Base-by-base conservation (phyloP, 2,329 filamentous ascomycete genomes). In the Ophiostoma piceae region DNA sequence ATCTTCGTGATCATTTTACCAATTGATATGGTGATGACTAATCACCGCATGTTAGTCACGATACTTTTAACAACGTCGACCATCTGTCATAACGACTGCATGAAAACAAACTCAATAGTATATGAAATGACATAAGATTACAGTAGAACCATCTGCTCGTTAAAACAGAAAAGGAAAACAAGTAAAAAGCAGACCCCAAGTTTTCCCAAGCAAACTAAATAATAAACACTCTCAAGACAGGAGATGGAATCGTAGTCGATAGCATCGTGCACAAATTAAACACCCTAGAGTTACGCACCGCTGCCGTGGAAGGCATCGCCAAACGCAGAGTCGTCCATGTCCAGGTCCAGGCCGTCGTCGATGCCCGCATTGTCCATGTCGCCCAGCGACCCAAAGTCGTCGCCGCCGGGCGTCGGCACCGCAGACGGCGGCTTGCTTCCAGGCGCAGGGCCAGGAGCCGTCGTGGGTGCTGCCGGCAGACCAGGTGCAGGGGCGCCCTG, bases 281-380 rank as follows among this genome's bases (percentile, higher is more conserved):
- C 7, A 22, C 22, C 22, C 29, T 8, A 57, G 65, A 3, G 8
- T 66, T 65, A 39, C n/a, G 62, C 62, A 41, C 66, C 66, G 43
- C 43, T 67, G 43, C 43, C 66, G 37, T 66, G 65, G 37, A 66
- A 92, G 0, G 92, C 92, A 74, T 95, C 91, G 2, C 91, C 92
- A 80, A 95, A 95, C 1, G 91, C 92, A 47, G 89, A 92, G 75
- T 93, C 90, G 66, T 92, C 90, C 82, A 92, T 85, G 73, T 89
- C 90, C 80, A 89, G 78, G 84, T 89, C 54, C 88, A 91, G 76
- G 83, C 88, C 71, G 88, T 85, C 85, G 60, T 86, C 87, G 76
- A 90, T 92, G 54, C 86, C 85, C 2, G 88, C 88, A 32, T 88
- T 88, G 77, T 93, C 88, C 62, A 91, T 79, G 73, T 90, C 87